A percentile compares a stretch with the other conserved stretches of the same genome.
These are phyloP conservation scores for Salix purpurea DNA, from an alignment of 345 rosid genomes.

Conservation along the genomic window DNA sequence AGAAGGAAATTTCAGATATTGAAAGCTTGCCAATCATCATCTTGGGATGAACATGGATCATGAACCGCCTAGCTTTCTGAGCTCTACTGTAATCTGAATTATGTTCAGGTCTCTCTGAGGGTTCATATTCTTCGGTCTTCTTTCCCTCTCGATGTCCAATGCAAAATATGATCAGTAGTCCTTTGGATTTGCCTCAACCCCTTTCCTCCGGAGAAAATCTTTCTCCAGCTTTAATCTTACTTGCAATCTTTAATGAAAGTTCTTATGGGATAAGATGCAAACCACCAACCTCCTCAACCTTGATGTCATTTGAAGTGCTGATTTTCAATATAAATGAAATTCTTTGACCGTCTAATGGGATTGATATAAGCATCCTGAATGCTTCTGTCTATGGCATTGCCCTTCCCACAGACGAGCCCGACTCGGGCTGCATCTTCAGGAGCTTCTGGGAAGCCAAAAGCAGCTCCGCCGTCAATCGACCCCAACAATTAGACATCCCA, in stretches of 20 bases:
- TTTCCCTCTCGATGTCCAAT: slow-evolving; percentile 42
- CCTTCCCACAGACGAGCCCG: slow-evolving; percentile 39
- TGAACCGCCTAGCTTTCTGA: slow-evolving; percentile 45
- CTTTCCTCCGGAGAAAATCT: slow-evolving; percentile 38
- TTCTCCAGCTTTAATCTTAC: slow-evolving; percentile 45
- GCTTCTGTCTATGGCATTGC: slow-evolving; percentile 37
- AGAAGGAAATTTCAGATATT: background rate
- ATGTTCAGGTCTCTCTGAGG: slow-evolving; percentile 34
- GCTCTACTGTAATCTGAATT: slow-evolving; percentile 40
- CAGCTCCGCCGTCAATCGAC: slow-evolving; percentile 49
- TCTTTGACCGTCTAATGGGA: slow-evolving; percentile 45
- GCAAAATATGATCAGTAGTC: slow-evolving; percentile 52
- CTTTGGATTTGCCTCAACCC: slow-evolving; percentile 36
- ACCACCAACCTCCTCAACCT: slow-evolving; percentile 30
- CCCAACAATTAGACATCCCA: slow-evolving; percentile 46
- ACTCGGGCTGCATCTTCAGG: slow-evolving; percentile 30
- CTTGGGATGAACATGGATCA: slow-evolving; percentile 61
- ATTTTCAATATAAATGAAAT: slow-evolving; percentile 46
- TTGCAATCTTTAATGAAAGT: slow-evolving; percentile 41
- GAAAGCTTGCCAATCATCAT: slow-evolving; percentile 48
- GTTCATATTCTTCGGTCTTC: slow-evolving; percentile 27
- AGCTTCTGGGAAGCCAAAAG: slow-evolving; percentile 33
- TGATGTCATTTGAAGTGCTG: slow-evolving; percentile 32
- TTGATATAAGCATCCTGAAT: slow-evolving; percentile 48
- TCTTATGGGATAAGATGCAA: slow-evolving; percentile 48